phyloP scores from a whole-genome alignment of 2,329 filamentous ascomycete species.

The Thielaviopsis populi region DNA sequence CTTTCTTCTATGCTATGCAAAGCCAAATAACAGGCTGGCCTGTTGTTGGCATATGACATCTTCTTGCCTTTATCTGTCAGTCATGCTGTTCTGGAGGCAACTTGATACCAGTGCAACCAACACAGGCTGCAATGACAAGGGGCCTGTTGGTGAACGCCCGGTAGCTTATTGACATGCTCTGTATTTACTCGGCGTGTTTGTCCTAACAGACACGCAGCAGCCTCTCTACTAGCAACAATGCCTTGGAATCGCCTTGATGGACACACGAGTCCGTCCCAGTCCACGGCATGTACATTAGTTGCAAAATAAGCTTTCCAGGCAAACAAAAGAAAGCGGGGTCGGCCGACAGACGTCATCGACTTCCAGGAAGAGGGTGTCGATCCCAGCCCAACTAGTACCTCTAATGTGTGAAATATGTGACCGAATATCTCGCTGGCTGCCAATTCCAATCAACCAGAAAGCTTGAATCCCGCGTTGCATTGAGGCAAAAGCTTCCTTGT shows the following conservation, averaged over 20 bases:
- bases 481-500: neutral
- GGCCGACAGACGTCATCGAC: neutral
- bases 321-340: neutral
- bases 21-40: too few relatives aligned
- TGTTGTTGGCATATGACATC: too few relatives aligned
- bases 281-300: neutral
- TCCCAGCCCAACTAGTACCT: neutral
- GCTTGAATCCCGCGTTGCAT: neutral
- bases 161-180: neutral
- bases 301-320: neutral
- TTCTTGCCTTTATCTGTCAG: neutral
- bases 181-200: too few relatives aligned
- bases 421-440: neutral
- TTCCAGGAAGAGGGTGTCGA: neutral
- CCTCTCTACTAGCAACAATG: neutral
- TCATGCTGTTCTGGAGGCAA: neutral
- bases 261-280: too few relatives aligned
- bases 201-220: neutral
- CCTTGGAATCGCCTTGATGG: too few relatives aligned
- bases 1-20: too few relatives aligned
- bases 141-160: neutral
- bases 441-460: neutral
- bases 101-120: neutral
- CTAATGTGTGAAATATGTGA: neutral
- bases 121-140: neutral